Evolutionary conservation across 2,329 filamentous ascomycete species (phyloP).

Genomic region (Canariomyces notabilis): DNA sequence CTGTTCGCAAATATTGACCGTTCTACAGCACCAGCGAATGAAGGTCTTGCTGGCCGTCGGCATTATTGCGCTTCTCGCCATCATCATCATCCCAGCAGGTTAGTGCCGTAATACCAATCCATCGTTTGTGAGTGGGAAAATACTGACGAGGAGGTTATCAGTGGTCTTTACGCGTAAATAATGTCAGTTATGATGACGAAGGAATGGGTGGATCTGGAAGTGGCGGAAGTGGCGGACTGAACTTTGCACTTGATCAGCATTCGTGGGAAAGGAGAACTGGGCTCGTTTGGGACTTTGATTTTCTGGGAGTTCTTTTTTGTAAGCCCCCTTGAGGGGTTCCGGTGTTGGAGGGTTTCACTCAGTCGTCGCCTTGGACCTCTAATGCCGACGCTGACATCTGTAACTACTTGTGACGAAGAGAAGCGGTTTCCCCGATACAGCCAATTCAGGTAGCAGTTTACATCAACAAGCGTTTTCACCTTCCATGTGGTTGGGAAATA

Average conservation of each 20-base stretch:
- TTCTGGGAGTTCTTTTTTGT: conserved; percentile 25
- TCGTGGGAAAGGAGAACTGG: conserved; percentile 20
- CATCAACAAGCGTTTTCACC: neutral
- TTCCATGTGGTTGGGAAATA: neutral
- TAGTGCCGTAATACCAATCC: conserved; percentile 33
- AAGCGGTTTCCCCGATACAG: conserved; percentile 20
- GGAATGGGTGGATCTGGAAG: no score
- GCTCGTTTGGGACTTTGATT: conserved; percentile 24
- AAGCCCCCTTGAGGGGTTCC: conserved; percentile 15
- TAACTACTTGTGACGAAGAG: conserved; percentile 26
- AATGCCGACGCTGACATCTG: conserved; percentile 15
- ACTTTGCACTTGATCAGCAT: conserved; percentile 22
- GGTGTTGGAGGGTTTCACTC: conserved; percentile 12
- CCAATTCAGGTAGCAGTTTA: conserved; percentile 25
- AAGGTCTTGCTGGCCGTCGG: conserved; percentile 90
- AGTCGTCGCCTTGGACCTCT: conserved; percentile 17
- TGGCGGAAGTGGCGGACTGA: conserved; percentile 19
- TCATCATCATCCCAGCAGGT: conserved; percentile 95
- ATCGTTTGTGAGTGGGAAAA: no score
- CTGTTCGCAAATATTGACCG: conserved; percentile 6
- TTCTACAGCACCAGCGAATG: conserved; percentile 90
- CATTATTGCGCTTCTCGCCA: conserved; percentile 82
- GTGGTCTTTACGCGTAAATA: conserved; percentile 22
- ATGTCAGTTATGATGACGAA: conserved; percentile 20
- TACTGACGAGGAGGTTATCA: conserved; percentile 14